Evolutionary conservation across 352 stramenopile species (phyloP), one percentile per base, ranked within the genome.

Genomic region (Globisporangium yorkense): DNA sequence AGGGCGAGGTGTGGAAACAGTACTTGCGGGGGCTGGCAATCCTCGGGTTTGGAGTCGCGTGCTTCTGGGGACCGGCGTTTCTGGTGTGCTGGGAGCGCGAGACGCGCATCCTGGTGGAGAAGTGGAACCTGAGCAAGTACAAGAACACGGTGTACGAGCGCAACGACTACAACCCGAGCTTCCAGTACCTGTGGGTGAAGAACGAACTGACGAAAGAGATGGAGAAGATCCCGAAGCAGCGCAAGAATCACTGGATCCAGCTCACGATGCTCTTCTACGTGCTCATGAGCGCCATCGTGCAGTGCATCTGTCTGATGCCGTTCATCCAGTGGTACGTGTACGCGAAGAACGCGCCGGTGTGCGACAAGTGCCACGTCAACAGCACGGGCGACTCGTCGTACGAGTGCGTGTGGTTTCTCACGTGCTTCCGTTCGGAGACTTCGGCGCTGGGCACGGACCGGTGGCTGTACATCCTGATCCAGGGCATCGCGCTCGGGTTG

Each of bases 251-350:
- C 60, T 84, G 76, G 66, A 92, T 95, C 44, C 85, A 95, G 62
- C 63, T 89, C 31, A 91, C 84, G 43, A 95, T 95, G 85, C 68
- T 95, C 39, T 73, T 87, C n/a, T 95, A 87, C 49, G 81, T 95
- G 48, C 50, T 91, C 2, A 33, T 90, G 9, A 88, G 76, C 20
- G 82, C 84, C 0, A 31, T 91, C 9, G 72, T 95, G 51, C 85
- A 95, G 65, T 92, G 83, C 29, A 50, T 95, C 16, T 95, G 75
- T 60, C 73, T 92, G 31, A 70, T 95, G 51, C 85, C 85, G 47
- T 95, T 95, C 47, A 92, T 95, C 45, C 85, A 95, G 66, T 95
- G 85, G 85, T 95, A 95, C 50, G 83, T 95, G 37, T 93, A 92
- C 56, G 83, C 85, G 45, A 95, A 95, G 68, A 92, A 92, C 33